Conservation (phyloP, 2,329 filamentous ascomycete species). For the Beauveria asiatica region DNA sequence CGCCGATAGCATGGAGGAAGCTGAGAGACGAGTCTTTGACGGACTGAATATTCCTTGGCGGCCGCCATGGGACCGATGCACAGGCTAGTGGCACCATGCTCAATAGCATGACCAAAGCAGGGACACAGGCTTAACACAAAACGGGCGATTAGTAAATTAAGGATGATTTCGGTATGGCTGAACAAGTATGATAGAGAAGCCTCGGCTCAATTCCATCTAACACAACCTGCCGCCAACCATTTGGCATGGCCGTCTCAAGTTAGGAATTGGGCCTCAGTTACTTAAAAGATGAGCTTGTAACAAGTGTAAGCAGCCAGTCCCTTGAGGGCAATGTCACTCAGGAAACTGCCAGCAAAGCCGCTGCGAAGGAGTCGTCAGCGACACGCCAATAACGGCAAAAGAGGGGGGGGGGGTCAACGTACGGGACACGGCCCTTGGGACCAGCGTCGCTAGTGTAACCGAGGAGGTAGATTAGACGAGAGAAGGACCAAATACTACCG, state of each 20-base stretch:
- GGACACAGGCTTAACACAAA: not conserved
- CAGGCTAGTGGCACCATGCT: constrained; percentile 28
- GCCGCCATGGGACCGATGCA: constrained; percentile 59
- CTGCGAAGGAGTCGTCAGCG: constrained; percentile 18
- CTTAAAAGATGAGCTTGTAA: constrained; percentile 8
- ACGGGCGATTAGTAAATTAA: no score
- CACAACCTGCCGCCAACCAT: not conserved
- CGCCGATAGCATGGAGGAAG: constrained; percentile 58
- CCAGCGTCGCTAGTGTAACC: constrained; percentile 42
- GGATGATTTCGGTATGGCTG: not conserved
- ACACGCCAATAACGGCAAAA: not conserved
- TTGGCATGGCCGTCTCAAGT: not conserved
- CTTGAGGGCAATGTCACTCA: constrained; percentile 32
- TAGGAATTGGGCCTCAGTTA: not conserved
- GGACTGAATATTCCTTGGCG: constrained; percentile 63
- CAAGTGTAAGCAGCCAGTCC: constrained; percentile 34
- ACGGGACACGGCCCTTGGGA: constrained; percentile 36
- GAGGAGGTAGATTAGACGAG: constrained; percentile 43
- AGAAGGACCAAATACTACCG: constrained; percentile 44
- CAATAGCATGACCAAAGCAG: not conserved
- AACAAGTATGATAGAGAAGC: not conserved
- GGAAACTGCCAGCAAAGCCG: constrained; percentile 26
- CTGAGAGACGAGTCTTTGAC: constrained; percentile 74
- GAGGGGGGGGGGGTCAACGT: constrained; percentile 16
- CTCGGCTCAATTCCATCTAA: no score